Conservation (phyloP, 306 rosid species). For the Fagus sylvatica region DNA sequence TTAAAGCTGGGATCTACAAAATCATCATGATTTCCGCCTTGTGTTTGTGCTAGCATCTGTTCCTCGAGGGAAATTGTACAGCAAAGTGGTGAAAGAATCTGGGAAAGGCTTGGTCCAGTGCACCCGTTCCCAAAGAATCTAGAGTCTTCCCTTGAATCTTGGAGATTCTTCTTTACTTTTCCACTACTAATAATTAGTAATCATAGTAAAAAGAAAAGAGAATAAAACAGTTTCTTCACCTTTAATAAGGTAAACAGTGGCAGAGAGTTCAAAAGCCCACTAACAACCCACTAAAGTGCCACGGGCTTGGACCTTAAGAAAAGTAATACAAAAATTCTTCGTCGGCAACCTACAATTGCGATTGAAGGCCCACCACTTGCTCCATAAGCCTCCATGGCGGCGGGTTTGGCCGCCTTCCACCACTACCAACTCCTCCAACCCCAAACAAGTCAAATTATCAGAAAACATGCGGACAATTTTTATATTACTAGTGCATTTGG, state of each 20-base stretch:
- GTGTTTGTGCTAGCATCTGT: neutral
- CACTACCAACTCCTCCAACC: conserved; percentile 11
- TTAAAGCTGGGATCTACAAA: neutral
- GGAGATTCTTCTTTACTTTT: conserved; percentile 31
- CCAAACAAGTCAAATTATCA: neutral
- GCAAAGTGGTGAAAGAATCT: conserved; percentile 13
- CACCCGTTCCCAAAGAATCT: too few species aligned
- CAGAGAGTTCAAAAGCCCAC: conserved; percentile 26
- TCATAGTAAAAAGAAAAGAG: neutral
- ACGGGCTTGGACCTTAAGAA: neutral
- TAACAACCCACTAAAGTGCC: neutral
- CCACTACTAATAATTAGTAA: conserved; percentile 17
- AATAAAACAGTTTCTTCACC: neutral
- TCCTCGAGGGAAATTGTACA: conserved; percentile 1
- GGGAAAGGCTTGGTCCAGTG: neutral
- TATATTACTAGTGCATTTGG: too few species aligned
- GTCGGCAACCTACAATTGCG: neutral
- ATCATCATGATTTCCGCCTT: neutral
- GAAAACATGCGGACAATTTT: too few species aligned
- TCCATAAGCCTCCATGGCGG: conserved; percentile 20
- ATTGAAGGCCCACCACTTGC: conserved; percentile 19
- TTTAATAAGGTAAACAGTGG: neutral
- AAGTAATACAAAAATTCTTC: neutral
- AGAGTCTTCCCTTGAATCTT: conserved; percentile 17
- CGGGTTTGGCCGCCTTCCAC: neutral